phyloP scores from a whole-genome alignment of 2,329 filamentous ascomycete genomes.

The Ophiostoma quercus region DNA sequence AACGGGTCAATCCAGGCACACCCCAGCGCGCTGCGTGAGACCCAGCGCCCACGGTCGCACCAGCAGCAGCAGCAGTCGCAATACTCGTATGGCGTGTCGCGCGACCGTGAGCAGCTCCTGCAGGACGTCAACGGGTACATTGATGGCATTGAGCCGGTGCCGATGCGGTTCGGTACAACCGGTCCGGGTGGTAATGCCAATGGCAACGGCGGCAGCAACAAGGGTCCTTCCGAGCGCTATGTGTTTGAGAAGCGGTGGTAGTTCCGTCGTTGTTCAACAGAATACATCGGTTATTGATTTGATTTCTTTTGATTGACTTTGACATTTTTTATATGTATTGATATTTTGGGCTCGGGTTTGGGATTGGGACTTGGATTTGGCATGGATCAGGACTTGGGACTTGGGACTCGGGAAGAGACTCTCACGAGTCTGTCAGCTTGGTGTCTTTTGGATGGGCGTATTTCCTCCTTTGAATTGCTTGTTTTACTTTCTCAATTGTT shows the following conservation, averaged over 20 bases:
- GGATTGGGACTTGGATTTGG: not conserved
- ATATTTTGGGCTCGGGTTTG: not conserved
- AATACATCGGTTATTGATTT: not conserved
- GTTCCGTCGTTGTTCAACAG: not conserved
- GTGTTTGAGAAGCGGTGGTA: not conserved
- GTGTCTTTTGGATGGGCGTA: not conserved
- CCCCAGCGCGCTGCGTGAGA: slow-evolving; percentile 38
- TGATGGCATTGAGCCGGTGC: slow-evolving; percentile 40
- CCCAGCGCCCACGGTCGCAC: slow-evolving; percentile 32
- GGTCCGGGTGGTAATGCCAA: not conserved
- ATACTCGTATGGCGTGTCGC: slow-evolving; percentile 13
- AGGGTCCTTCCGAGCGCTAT: not conserved
- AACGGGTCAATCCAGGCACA: slow-evolving; percentile 46
- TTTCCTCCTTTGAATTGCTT: not conserved
- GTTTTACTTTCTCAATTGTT: not conserved
- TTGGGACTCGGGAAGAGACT: not conserved
- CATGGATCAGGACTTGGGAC: not conserved
- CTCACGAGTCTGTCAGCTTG: not conserved
- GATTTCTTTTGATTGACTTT: not conserved
- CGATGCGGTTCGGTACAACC: slow-evolving; percentile 31
- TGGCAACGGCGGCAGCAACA: not conserved
- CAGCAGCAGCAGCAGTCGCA: slow-evolving; percentile 32
- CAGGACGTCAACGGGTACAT: slow-evolving; percentile 45
- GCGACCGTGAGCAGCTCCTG: slow-evolving; percentile 51
- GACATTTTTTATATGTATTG: not conserved